Conservation (phyloP, 2,329 filamentous ascomycete genomes). For the Biscogniauxia sp. region DNA sequence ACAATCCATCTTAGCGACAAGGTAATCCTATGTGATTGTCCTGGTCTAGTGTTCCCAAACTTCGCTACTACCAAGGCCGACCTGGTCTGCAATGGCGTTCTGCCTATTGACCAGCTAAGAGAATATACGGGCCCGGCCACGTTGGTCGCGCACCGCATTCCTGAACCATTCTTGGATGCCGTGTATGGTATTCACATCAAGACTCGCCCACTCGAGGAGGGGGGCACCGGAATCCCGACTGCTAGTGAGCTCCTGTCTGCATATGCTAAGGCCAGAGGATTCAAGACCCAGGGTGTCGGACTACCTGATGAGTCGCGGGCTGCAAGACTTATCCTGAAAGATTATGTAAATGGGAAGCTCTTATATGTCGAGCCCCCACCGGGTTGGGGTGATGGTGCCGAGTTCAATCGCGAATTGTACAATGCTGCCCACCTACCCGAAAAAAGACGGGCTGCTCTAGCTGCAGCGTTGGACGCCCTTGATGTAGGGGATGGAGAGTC, state of each 20-base stretch:
- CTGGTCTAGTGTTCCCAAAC: constrained; percentile 97
- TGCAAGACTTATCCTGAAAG: constrained; percentile 85
- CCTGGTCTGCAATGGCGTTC: constrained; percentile 88
- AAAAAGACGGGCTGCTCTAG: constrained; percentile 69
- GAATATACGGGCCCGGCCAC: constrained; percentile 86
- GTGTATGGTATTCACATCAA: constrained; percentile 90
- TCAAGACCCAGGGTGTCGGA: constrained; percentile 83
- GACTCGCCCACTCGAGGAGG: constrained; percentile 80
- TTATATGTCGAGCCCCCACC: constrained; percentile 90
- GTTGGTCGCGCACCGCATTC: constrained; percentile 81
- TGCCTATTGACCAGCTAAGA: constrained; percentile 94
- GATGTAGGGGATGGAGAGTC: constrained; percentile 39
- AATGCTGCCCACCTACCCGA: constrained; percentile 77
- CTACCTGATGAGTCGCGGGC: constrained; percentile 93
- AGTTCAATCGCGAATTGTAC: constrained; percentile 90
- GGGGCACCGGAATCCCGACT: constrained; percentile 83
- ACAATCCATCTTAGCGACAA: constrained; percentile 90
- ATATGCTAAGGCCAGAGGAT: constrained; percentile 86
- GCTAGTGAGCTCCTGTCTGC: constrained; percentile 80
- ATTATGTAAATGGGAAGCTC: constrained; percentile 95
- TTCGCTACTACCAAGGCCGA: constrained; percentile 96
- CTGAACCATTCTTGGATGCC: constrained; percentile 84
- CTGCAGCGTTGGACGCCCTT: constrained; percentile 47
- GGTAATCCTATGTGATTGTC: constrained; percentile 94
- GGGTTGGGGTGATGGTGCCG: constrained; percentile 62